A percentile compares a stretch with the other conserved stretches of the same genome.
Conservation (phyloP, 768 basidiomycete species). For the Amanita inopinata region DNA sequence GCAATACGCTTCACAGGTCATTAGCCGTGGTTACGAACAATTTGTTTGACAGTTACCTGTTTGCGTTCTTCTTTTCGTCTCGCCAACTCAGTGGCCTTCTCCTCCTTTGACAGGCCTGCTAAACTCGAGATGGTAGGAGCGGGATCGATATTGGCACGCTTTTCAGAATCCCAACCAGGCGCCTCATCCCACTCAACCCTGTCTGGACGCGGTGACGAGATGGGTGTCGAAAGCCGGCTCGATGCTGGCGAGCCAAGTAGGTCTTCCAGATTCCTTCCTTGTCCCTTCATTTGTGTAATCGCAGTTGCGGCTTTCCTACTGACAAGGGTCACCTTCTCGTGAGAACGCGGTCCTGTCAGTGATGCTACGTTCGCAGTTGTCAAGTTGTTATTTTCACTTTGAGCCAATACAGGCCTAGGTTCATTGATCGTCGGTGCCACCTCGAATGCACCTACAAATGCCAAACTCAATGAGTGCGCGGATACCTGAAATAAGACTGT, state of each 20-base stretch:
- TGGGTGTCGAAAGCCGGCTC: slow-evolving; percentile 16
- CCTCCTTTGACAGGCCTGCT: slow-evolving; percentile 69
- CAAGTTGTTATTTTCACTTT: slow-evolving; percentile 6
- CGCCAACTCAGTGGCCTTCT: slow-evolving; percentile 90
- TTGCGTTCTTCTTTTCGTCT: slow-evolving; percentile 87
- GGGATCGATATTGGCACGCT: not conserved
- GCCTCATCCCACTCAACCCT: slow-evolving; percentile 18
- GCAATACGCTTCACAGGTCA: slow-evolving; percentile 51
- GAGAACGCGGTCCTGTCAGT: not conserved
- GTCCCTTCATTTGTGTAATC: not conserved
- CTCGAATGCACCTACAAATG: slow-evolving; percentile 62
- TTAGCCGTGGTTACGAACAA: not conserved
- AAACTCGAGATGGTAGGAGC: slow-evolving; percentile 20
- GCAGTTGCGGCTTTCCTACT: too few relatives aligned
- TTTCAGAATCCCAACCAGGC: slow-evolving; percentile 17
- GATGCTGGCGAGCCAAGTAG: slow-evolving; percentile 6
- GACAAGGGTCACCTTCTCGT: not conserved
- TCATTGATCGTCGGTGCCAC: slow-evolving; percentile 28
- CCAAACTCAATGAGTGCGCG: slow-evolving; percentile 5
- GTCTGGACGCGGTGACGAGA: slow-evolving; percentile 14
- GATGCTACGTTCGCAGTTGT: too few relatives aligned
- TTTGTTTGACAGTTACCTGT: slow-evolving; percentile 42
- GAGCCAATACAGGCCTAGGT: slow-evolving; percentile 11
- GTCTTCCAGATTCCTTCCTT: not conserved
- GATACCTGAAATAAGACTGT: too few relatives aligned